Evolutionary conservation across 2,329 filamentous ascomycete genomes (phyloP).

Genomic region (Talaromyces sp.): DNA sequence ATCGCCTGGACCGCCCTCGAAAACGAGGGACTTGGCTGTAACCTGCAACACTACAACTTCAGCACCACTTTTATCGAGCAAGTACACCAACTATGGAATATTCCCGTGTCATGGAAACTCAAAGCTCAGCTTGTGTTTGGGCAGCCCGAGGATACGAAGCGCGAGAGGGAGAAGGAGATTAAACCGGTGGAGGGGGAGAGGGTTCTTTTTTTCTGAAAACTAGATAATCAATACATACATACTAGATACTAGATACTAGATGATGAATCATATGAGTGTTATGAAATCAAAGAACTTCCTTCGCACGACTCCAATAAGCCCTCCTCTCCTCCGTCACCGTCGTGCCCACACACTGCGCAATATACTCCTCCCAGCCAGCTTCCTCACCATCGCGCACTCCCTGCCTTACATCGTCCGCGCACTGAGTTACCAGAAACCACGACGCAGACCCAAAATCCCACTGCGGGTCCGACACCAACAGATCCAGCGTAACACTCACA

Average conservation of each 20-base stretch:
- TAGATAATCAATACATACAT: too few relatives aligned
- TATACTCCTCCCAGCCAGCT: constrained; percentile 48
- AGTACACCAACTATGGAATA: not conserved
- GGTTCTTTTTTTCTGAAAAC: not conserved
- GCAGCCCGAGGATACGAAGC: not conserved
- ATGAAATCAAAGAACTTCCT: constrained; percentile 19
- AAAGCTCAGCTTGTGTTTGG: constrained; percentile 10
- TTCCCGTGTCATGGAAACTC: constrained; percentile 5
- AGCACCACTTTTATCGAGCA: not conserved
- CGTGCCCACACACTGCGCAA: constrained; percentile 50
- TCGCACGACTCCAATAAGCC: constrained; percentile 46
- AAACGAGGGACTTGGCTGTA: constrained; percentile 10
- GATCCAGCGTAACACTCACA: constrained; percentile 40
- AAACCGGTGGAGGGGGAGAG: not conserved
- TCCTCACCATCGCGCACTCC: constrained; percentile 43
- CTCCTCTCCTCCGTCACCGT: constrained; percentile 41
- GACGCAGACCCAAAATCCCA: constrained; percentile 54
- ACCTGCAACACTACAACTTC: constrained; percentile 9
- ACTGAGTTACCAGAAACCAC: constrained; percentile 57
- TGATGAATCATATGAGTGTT: too few relatives aligned
- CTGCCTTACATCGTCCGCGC: constrained; percentile 36
- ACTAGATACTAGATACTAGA: too few relatives aligned
- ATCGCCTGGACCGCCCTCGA: constrained; percentile 33
- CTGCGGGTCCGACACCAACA: constrained; percentile 44
- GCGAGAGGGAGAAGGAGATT: not conserved